phyloP scores from a whole-genome alignment of 73 alveolate species.

The Paramecium sexaurelia region DNA sequence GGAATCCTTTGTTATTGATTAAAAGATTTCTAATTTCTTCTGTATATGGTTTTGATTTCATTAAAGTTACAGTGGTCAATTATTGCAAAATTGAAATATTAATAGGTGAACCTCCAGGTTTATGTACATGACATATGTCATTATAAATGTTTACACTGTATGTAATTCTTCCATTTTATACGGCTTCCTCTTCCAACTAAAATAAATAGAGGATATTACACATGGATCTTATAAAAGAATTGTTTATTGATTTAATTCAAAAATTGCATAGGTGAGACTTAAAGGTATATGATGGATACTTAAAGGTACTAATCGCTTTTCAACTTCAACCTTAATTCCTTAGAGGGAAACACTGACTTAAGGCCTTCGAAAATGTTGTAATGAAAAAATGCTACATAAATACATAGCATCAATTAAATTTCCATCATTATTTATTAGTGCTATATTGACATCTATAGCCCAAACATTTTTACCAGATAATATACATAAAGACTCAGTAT shows the following conservation, averaged over 20 bases:
- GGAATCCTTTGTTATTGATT: not conserved
- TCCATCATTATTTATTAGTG: constrained; percentile 79
- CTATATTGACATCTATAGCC: constrained; percentile 72
- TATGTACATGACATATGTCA: constrained; percentile 65
- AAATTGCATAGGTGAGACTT: constrained; percentile 73
- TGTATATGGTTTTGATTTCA: constrained; percentile 31
- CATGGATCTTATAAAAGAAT: constrained; percentile 4
- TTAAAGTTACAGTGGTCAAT: constrained; percentile 7
- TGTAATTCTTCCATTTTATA: constrained; percentile 56
- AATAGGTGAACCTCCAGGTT: constrained; percentile 70
- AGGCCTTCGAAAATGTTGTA: constrained; percentile 77
- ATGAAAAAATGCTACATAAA: constrained; percentile 70
- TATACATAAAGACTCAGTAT: constrained; percentile 79
- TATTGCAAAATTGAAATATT: not conserved
- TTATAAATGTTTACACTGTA: constrained; percentile 58
- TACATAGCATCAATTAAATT: constrained; percentile 79
- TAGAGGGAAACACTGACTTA: constrained; percentile 68
- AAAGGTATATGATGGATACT: constrained; percentile 87
- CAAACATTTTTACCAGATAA: constrained; percentile 77
- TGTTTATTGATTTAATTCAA: constrained; percentile 52
- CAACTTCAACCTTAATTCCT: constrained; percentile 58
- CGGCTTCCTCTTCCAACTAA: constrained; percentile 55
- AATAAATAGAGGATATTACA: not conserved
- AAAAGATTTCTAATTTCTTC: not conserved
- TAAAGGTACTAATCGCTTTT: constrained; percentile 70